Conservation (phyloP, 352 stramenopile species). For the Pythium plurisporium region DNA sequence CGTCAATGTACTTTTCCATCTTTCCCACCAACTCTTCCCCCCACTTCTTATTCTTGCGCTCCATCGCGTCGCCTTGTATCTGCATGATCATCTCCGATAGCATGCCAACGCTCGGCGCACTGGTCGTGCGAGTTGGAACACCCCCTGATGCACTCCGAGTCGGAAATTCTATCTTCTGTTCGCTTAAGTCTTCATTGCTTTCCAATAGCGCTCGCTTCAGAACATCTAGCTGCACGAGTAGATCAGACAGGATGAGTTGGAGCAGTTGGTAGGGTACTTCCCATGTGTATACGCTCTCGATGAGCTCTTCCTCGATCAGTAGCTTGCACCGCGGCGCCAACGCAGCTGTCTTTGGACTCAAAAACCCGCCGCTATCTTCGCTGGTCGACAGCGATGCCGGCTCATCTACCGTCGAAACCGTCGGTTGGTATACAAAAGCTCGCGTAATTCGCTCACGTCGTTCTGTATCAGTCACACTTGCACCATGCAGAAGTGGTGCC, state of each 20-base stretch:
- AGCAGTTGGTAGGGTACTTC: constrained; percentile 82
- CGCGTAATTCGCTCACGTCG: constrained; percentile 63
- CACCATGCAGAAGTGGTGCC: constrained; percentile 46
- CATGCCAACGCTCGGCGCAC: constrained; percentile 59
- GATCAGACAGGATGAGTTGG: constrained; percentile 69
- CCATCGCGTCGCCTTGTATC: constrained; percentile 77
- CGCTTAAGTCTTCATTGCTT: constrained; percentile 18
- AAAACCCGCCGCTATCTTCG: constrained; percentile 1
- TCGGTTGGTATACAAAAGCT: constrained; percentile 70
- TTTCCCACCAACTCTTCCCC: constrained; percentile 59
- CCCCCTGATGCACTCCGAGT: not conserved
- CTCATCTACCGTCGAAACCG: not conserved
- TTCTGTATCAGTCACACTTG: constrained; percentile 29
- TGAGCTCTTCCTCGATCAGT: constrained; percentile 80
- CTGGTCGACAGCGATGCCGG: constrained; percentile 20
- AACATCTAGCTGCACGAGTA: constrained; percentile 62
- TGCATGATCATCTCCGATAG: constrained; percentile 85
- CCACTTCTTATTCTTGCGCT: constrained; percentile 80
- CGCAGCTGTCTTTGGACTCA: not conserved
- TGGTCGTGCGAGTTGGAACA: not conserved
- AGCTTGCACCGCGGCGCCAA: constrained; percentile 36
- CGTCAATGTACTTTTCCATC: constrained; percentile 81
- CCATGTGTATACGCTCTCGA: constrained; percentile 88
- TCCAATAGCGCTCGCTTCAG: constrained; percentile 37
- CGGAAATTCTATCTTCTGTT: constrained; percentile 29